These are phyloP conservation scores for Umbellularia californica DNA, from an alignment of 164 flowering plant genomes.

Conservation along the genomic window DNA sequence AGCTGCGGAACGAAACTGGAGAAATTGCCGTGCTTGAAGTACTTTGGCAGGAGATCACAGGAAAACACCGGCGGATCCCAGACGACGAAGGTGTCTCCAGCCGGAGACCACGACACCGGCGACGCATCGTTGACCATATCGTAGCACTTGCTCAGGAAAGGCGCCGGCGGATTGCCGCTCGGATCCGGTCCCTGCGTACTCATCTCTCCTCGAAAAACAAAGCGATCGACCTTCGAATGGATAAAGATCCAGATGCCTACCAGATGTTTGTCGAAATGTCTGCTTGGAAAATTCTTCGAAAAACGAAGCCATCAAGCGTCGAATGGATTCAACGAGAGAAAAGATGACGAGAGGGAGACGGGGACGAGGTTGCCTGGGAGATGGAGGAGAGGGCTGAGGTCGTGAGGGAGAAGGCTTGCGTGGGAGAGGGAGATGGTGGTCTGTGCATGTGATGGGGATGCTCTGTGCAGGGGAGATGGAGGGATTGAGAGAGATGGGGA, in stretches of 20 bases:
- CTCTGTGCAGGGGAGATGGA: too few species aligned
- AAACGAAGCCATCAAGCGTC: too few species aligned
- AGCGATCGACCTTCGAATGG: background rate
- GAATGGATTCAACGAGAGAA: too few species aligned
- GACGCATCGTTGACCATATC: slow-evolving; percentile 12
- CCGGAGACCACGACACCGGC: slow-evolving; percentile 13
- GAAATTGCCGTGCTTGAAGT: slow-evolving; percentile 17
- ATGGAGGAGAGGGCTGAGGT: too few species aligned
- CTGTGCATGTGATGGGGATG: too few species aligned
- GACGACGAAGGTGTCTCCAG: slow-evolving; percentile 11
- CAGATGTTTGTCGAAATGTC: background rate
- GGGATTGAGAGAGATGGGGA: too few species aligned
- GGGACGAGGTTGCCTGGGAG: too few species aligned
- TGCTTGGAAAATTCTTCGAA: too few species aligned
- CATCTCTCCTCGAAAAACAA: background rate
- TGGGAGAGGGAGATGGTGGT: too few species aligned
- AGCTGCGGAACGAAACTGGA: slow-evolving; percentile 16
- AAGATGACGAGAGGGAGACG: too few species aligned
- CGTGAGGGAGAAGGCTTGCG: too few species aligned
- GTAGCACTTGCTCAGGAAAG: slow-evolving; percentile 13
- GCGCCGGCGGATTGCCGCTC: slow-evolving; percentile 3
- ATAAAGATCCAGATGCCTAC: background rate
- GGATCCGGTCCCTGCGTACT: background rate
- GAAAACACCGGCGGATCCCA: slow-evolving; percentile 9
- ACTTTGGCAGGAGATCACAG: slow-evolving; percentile 7